Conservation (phyloP, 2,329 filamentous ascomycete species). For the Colletotrichum lini region DNA sequence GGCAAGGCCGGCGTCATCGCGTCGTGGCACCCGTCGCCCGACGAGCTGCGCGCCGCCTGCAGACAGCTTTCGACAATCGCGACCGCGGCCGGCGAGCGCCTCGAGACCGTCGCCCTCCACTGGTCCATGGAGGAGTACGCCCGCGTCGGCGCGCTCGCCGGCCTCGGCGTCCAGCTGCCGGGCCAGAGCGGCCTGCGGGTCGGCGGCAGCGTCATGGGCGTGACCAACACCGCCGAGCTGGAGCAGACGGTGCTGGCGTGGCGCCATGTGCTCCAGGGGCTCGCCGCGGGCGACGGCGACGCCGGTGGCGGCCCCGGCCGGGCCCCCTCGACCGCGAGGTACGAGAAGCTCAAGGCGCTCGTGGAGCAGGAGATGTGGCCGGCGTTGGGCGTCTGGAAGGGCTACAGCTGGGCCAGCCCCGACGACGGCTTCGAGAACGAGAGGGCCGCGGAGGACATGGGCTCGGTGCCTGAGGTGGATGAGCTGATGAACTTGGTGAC, state of each 20-base stretch:
- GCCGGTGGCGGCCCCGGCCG: slow-evolving; percentile 38
- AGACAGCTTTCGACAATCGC: slow-evolving; percentile 75
- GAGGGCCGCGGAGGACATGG: slow-evolving; percentile 43
- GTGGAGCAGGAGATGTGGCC: slow-evolving; percentile 64
- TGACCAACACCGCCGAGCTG: slow-evolving; percentile 74
- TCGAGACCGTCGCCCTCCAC: slow-evolving; percentile 87
- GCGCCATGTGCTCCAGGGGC: slow-evolving; percentile 65
- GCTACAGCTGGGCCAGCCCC: slow-evolving; percentile 76
- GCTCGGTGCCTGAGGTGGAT: slow-evolving; percentile 25
- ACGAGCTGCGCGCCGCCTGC: slow-evolving; percentile 76
- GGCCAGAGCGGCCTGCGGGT: slow-evolving; percentile 51
- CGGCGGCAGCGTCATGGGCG: slow-evolving; percentile 76
- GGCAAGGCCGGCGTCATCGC: slow-evolving; percentile 80
- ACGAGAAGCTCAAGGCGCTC: slow-evolving; percentile 51
- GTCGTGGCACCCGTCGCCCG: slow-evolving; percentile 88
- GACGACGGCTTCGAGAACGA: slow-evolving; percentile 59
- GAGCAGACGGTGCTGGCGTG: slow-evolving; percentile 74
- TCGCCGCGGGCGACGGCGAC: slow-evolving; percentile 51
- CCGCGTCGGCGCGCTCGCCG: slow-evolving; percentile 61
- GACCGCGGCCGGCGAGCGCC: slow-evolving; percentile 74
- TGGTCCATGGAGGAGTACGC: slow-evolving; percentile 80
- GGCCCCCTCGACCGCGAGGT: slow-evolving; percentile 46
- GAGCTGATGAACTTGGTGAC: slow-evolving; percentile 33
- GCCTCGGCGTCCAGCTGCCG: slow-evolving; percentile 49
- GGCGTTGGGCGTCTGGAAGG: slow-evolving; percentile 73